Evolutionary conservation across 1,284 basidiomycete species (phyloP).

Genomic region (Marasmius sp.): DNA sequence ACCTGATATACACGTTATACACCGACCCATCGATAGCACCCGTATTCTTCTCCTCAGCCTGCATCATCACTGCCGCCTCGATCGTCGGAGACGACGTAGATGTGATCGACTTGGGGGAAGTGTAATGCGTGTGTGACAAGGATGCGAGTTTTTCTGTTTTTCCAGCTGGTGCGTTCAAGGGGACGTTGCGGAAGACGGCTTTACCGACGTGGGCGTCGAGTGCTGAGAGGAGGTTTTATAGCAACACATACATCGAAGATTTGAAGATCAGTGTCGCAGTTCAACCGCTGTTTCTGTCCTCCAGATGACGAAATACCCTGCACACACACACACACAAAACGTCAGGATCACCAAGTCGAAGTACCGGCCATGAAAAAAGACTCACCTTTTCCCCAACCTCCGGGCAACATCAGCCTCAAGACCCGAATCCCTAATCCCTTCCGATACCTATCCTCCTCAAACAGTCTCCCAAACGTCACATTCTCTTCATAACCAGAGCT

Average conservation of each 20-base stretch:
- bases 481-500: slow-evolving; percentile 81
- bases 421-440: slow-evolving; percentile 71
- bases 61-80: slow-evolving; percentile 66
- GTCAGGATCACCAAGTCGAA: no score
- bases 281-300: slow-evolving; percentile 77
- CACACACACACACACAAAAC: background rate
- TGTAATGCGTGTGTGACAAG: slow-evolving; percentile 84
- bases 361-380: no score
- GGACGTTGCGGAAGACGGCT: slow-evolving; percentile 82
- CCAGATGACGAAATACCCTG: slow-evolving; percentile 81
- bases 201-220: slow-evolving; percentile 89
- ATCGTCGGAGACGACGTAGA: slow-evolving; percentile 72
- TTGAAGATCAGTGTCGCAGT: slow-evolving; percentile 81
- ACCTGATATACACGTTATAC: slow-evolving; percentile 57
- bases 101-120: slow-evolving; percentile 74
- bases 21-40: slow-evolving; percentile 53
- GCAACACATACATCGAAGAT: no score
- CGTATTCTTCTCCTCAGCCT: slow-evolving; percentile 60
- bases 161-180: slow-evolving; percentile 56
- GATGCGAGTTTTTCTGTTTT: slow-evolving; percentile 85
- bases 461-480: slow-evolving; percentile 82
- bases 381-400: slow-evolving; percentile 85
- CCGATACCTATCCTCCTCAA: slow-evolving; percentile 79
- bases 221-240: slow-evolving; percentile 71
- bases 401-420: slow-evolving; percentile 79